Base-by-base conservation (phyloP, 192 early-diverging fungal species). In the Umbelopsis vinacea region DNA sequence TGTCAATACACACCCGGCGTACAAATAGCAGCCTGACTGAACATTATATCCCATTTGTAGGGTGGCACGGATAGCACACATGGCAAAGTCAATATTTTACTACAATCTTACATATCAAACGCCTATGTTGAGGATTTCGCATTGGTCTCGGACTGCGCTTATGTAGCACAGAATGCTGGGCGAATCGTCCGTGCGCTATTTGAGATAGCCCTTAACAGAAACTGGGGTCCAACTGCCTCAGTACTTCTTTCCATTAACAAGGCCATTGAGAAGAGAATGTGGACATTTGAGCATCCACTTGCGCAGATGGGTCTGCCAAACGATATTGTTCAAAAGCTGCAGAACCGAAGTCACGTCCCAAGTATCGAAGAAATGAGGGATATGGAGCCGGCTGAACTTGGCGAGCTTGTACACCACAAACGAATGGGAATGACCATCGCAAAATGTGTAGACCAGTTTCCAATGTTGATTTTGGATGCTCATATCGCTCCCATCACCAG, bases 141-240 rank as follows among this genome's bases (percentile, higher is more conserved):
- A 12, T 83, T 99, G 45, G 94, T 96, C 70, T 89, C 95, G n/a
- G 98, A 99, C 71, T 95, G 97, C 94, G 96, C 96, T 1, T 98
- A 96, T 85, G 95, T 99, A 21, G 97, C 98, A 19, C 97, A 98
- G 82, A 93, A 91, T 69, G 96, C 95, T 19, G 91, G 90, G 0
- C 89, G 98, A 71, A 95, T 99, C 63, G 82, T 98, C 37, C 90
- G 98, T 33, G 98, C 98, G 10, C 89, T 99, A 68, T 99, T 97
- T 84, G 98, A 98, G 85, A 95, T 99, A 60, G 95, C 95, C 73
- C 77, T 97, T 52, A 91, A 92, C 63, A 91, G 93, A 19, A 95
- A 96, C 21, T 99, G 98, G 98, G 75, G 94, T 2, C 92, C 95
- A 6, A 86, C 89, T 0, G 88, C 95, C 0, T 78, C 84, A 19